Evolutionary conservation across 2,329 filamentous ascomycete genomes (phyloP), one percentile per base, ranked within the genome.

Genomic region (Pseudogymnoascus sp.): DNA sequence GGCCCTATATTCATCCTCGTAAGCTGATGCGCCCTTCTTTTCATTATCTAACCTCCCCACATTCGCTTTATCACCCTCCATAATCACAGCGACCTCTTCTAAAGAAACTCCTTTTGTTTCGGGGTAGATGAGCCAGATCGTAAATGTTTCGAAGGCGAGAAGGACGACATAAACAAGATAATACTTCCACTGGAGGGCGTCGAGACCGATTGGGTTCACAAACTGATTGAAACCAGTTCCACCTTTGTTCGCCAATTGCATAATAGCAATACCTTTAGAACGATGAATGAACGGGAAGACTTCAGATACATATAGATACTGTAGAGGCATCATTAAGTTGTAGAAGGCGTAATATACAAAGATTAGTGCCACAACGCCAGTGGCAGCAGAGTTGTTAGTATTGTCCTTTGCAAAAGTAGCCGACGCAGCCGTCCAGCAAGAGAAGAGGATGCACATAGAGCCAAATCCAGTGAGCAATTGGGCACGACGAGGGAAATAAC

Each of bases 141-240:
- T 62, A 7, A 67, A 61, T 35, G 72, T 62, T 64, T 74, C 72
- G 21, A 73, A 62, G 11, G 68, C 64, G 28, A 74, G 62, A 63
- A 73, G 73, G 17, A 64, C 72, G 59, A 72, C 67, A 62, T 76
- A 77, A 6, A 77, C 69, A 61, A 74, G 69, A 63, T 77, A 78
- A 62, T 75, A 78, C 62, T 70, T 75, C 76, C 76, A 78, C 11
- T 66, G 64, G 21, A 77, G 69, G 0, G 65, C 65, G 0, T 69
- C 67, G 7, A 76, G 71, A 0, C 74, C 77, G 8, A 78, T 72
- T 0, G 77, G 76, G 64, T 78, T 78, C 38, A 76, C 76, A 62
- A 76, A 78, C 62, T 74, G 73, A 66, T 78, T 78, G 68, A 78
- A 78, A 50, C 31, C 36, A 19, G 42, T 35, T 28, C 38, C 61